A percentile compares a stretch with the other conserved stretches of the same genome.
Conservation (phyloP, 306 rosid species). For the Lathyrus aphaca region DNA sequence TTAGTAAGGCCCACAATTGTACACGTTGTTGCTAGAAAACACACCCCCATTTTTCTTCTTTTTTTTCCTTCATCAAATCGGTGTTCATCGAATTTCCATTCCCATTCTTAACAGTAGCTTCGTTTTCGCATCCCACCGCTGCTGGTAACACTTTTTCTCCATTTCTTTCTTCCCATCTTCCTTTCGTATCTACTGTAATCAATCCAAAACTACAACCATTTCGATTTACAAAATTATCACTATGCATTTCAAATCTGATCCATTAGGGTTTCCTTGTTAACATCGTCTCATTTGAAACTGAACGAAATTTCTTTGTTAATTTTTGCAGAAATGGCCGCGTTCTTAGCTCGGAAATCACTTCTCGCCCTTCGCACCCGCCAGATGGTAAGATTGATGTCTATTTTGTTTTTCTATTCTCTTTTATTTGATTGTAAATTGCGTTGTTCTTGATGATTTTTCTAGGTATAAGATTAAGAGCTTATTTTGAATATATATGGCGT, state of each 20-base stretch:
- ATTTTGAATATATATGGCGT: constrained; percentile 1
- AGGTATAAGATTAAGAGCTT: constrained; percentile 4
- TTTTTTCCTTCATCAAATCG: background rate
- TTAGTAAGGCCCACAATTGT: too few species aligned
- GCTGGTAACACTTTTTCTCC: background rate
- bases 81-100: background rate
- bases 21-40: too few species aligned
- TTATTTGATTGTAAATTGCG: constrained; percentile 13
- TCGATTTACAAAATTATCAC: background rate
- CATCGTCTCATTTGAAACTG: background rate
- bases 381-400: constrained; percentile 51
- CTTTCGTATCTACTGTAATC: background rate
- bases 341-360: constrained; percentile 89
- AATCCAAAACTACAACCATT: background rate
- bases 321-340: constrained; percentile 70
- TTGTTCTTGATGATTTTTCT: constrained; percentile 6
- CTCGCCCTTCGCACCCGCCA: constrained; percentile 82
- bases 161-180: background rate
- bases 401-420: background rate
- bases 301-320: background rate
- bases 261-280: constrained; percentile 3
- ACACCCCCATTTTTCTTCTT: background rate
- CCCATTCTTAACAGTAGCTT: background rate
- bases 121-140: background rate
- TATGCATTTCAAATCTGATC: background rate